Evolutionary conservation across 202 grass and related monocot species (phyloP), one percentile per base, ranked within the genome.

Genomic region (Musa balbisiana): DNA sequence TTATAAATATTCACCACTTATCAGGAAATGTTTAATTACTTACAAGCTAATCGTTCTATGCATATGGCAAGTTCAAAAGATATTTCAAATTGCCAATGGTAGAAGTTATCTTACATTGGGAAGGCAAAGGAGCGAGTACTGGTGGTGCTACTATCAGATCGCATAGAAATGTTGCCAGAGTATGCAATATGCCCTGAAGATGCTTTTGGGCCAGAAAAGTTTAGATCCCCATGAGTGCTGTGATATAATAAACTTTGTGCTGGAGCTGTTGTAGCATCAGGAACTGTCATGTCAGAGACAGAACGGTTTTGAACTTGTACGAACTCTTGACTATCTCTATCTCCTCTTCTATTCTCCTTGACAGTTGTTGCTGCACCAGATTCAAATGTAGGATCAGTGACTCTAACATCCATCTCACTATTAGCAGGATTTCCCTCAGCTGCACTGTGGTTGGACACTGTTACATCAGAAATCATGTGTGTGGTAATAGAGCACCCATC

Each of bases 131-230:
- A 77, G 0, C 60, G 74, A 11, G 74, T 65, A 25, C 74, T 77
- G 19, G 74, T 65, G 2, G 74, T 64, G 58, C 74, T 77, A 17
- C 74, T 77, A 63, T 77, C 74, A 9, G 74, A 77, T 24, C 60
- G 74, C 58, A 77, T 64, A 21, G 74, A 77, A 50, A 77, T 65
- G 74, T 64, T 77, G 23, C 74, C 74, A 25, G 74, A 77, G 33
- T 65, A 77, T 17, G 59, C 59, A 52, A 77, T 77, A 52, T 51
- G 21, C 14, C 74, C 74, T 8, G 60, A 77, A 13, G 60, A 65
- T 77, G 49, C 59, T 16, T 63, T 77, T 64, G 24, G 49, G 10
- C 74, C 60, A 25, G 74, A 66, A 10, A 65, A 65, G 49, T 77
- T 56, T 2, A 73, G 27, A 16, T 73, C 72, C 13, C 19, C 26